Evolutionary conservation across 2,329 filamentous ascomycete genomes (phyloP), one percentile per base, ranked within the genome.

Genomic region (Hypoxylon sp.): DNA sequence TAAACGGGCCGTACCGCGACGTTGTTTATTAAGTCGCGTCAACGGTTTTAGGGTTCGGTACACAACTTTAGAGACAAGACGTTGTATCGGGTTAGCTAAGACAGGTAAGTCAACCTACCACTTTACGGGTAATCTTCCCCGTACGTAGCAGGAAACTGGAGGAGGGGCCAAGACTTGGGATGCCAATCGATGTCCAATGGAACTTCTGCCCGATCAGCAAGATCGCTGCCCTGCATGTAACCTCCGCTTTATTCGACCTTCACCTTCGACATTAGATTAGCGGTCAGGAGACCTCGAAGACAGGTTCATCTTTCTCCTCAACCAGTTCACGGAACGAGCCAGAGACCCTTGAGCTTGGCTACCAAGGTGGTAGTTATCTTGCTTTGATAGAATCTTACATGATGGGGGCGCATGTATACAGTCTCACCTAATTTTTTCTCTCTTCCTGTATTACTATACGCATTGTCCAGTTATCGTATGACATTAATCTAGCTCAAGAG

Each of bases 101-200:
- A 62, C 37, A 37, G 32, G 54, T 53, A 48, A 46, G 66, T 69
- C 50, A 47, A 10, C 32, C 32, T 63, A 57, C 53, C 53, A 62
- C 52, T 65, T 47, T 53, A 54, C 60, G 68, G 68, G 48, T 65
- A 67, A 65, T 62, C 51, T 62, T 52, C 56, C 59, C 32, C 35
- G 47, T 62, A 52, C 59, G 27, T 60, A 44, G 57, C 24, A 46
- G 54, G 42, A 67, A 66, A 57, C 42, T 44, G 15, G 48, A 53
- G 17, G 53, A 56, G 42, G 59, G 59, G 35, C 21, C 39, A 47
- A 50, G 50, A 19, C 13, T 39, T 39, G 50, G 42, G 39, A 46
- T 32, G 48, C 51, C 29, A 27, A 2, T 50, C 44, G 32, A 58
- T 8, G 15, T 24, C 32, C 55, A 61, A 61, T 62, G n/a, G 32